Evolutionary conservation across 2,329 filamentous ascomycete species (phyloP), one percentile per base, ranked within the genome.

Genomic region (Alternaria rosae): DNA sequence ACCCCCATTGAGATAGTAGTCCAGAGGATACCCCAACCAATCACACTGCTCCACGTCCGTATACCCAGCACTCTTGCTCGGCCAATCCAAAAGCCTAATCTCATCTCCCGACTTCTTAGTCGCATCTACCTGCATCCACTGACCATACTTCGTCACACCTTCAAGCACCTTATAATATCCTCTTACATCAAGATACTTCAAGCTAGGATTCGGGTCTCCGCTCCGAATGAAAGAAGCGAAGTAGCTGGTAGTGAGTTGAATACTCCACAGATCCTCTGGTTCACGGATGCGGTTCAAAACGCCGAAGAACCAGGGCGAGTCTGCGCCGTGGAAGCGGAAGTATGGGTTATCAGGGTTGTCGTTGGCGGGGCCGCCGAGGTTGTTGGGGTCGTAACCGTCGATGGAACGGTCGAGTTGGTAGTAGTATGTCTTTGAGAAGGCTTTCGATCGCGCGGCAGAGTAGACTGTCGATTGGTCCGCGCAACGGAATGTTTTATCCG

Each of bases 341-440:
- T 89, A 87, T 51, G 81, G 84, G 25, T 82, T 76, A 45, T 82
- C 78, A 0, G 85, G 85, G 64, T 87, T 80, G 5, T 86, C 84
- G 45, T 85, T 63, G 54, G 59, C 70, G 75, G 83, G 81, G 0
- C 84, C 79, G 44, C 85, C 84, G 3, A 85, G 80, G 20, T 81
- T 78, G 50, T 88, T 87, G 30, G 85, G 87, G 35, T 84, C 84
- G 51, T 83, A 83, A 1, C 82, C 84, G 58, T 82, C 81, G 67
- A 85, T 86, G 0, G 84, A 85, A 45, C 87, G 83, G 62, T 88
- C 85, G 67, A 89, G 85, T 71, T 88, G 85, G 75, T 89, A 89
- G 71, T 84, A 88, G 72, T 85, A 89, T 0, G 86, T 79, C 6
- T 79, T 75, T 26, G 80, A 73, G 69, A 88, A 85, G 0, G 83